A percentile compares a stretch with the other conserved stretches of the same genome.
These are phyloP conservation scores for Amanita molliuscula DNA, from an alignment of 768 basidiomycete genomes.

Conservation along the genomic window DNA sequence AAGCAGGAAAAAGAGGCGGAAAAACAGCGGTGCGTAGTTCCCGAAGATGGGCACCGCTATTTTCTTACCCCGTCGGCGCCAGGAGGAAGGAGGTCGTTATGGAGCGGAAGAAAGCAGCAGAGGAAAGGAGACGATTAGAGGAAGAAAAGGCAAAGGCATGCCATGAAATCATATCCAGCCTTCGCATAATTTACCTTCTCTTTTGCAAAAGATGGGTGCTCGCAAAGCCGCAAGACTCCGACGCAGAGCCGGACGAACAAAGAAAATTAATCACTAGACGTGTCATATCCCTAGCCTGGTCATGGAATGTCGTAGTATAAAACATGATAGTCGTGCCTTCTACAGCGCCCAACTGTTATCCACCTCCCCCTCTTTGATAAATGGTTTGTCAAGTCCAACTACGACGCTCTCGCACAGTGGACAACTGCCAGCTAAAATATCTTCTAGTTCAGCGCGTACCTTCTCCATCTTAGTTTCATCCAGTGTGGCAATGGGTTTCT, in stretches of 20 bases:
- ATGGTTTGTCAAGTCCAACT: slow-evolving; percentile 77
- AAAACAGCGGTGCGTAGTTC: slow-evolving; percentile 36
- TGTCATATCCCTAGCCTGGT: not conserved
- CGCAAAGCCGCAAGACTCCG: slow-evolving; percentile 65
- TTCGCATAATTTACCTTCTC: slow-evolving; percentile 1
- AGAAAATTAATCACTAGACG: slow-evolving; percentile 53
- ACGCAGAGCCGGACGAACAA: slow-evolving; percentile 64
- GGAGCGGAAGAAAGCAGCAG: slow-evolving; percentile 62
- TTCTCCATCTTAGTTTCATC: slow-evolving; percentile 58
- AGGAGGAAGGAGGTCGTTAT: slow-evolving; percentile 61
- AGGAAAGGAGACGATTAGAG: slow-evolving; percentile 59
- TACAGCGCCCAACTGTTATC: slow-evolving; percentile 73
- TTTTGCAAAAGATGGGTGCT: slow-evolving; percentile 58
- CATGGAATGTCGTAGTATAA: slow-evolving; percentile 9
- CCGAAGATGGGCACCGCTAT: not conserved
- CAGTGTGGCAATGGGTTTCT: slow-evolving; percentile 30
- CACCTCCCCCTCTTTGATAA: slow-evolving; percentile 68
- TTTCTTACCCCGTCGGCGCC: slow-evolving; percentile 7
- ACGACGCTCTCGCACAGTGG: slow-evolving; percentile 91
- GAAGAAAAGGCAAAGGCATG: slow-evolving; percentile 55
- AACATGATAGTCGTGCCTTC: slow-evolving; percentile 9
- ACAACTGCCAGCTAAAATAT: slow-evolving; percentile 80
- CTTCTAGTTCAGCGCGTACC: slow-evolving; percentile 78
- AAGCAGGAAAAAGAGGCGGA: slow-evolving; percentile 71
- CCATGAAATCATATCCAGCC: slow-evolving; percentile 6